phyloP scores from a whole-genome alignment of 805 yeast genomes.

The Ogataea trehalophila region DNA sequence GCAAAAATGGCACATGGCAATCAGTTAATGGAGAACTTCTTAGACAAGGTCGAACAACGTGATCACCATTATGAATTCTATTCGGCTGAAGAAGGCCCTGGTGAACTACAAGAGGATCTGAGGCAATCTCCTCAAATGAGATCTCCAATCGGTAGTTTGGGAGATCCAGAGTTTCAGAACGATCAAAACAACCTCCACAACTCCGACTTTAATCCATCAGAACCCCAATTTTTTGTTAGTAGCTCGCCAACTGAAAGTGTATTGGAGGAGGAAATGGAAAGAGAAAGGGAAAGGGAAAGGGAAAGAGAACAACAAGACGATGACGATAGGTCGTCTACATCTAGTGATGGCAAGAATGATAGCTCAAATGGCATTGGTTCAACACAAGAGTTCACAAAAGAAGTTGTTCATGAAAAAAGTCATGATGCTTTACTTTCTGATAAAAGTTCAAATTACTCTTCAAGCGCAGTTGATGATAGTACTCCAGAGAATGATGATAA shows the following conservation, averaged over 20 bases:
- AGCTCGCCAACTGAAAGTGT: conserved; percentile 30
- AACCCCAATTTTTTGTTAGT: conserved; percentile 80
- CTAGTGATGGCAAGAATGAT: not conserved
- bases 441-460: not conserved
- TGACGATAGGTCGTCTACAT: not conserved
- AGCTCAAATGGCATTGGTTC: too few species aligned
- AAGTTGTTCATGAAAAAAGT: not conserved
- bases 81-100: conserved; percentile 61
- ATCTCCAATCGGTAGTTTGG: conserved; percentile 14
- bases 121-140: conserved; percentile 19
- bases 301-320: not conserved
- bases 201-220: conserved; percentile 79
- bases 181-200: conserved; percentile 33
- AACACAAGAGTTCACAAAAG: too few species aligned
- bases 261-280: conserved; percentile 18
- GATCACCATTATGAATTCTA: conserved; percentile 92
- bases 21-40: conserved; percentile 64
- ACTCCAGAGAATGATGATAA: not conserved
- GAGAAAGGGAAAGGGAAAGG: conserved; percentile 2
- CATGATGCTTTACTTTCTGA: not conserved
- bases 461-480: not conserved
- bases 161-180: conserved; percentile 23
- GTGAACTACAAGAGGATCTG: not conserved
- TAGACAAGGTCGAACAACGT: conserved; percentile 75
- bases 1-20: conserved; percentile 35